A percentile compares a stretch with the other conserved stretches of the same genome.
Evolutionary conservation across 73 alveolate species (phyloP).

Genomic region (Paraurostyla sp.): DNA sequence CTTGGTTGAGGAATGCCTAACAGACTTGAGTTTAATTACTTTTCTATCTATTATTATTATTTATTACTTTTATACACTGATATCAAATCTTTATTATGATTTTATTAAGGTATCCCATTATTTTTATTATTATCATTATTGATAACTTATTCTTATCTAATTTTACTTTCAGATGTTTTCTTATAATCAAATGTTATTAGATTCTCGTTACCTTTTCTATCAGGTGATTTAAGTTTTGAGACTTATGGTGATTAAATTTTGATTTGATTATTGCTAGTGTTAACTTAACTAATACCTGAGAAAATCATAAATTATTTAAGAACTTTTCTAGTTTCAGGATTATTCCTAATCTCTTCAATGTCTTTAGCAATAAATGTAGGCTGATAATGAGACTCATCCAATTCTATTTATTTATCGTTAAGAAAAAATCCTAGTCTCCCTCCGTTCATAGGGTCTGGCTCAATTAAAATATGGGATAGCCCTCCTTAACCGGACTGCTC

Average conservation of each 20-base stretch:
- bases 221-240: neutral
- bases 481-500: too few species aligned
- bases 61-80: neutral
- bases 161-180: neutral
- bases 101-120: neutral
- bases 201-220: neutral
- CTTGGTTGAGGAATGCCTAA: neutral
- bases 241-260: neutral
- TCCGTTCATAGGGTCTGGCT: slow-evolving; percentile 9
- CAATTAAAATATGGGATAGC: slow-evolving; percentile 15
- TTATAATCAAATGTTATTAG: neutral
- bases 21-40: neutral
- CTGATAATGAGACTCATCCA: slow-evolving; percentile 52
- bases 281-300: slow-evolving; percentile 26
- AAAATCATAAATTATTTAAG: slow-evolving; percentile 31
- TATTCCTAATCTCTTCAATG: slow-evolving; percentile 46
- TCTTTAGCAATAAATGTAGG: slow-evolving; percentile 55
- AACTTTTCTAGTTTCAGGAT: slow-evolving; percentile 50
- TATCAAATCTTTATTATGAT: neutral
- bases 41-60: too few species aligned
- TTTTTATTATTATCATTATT: too few species aligned
- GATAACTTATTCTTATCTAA: neutral
- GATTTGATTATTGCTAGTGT: neutral
- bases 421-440: slow-evolving; percentile 17
- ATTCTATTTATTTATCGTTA: slow-evolving; percentile 3